Conservation (phyloP, 108 stramenopile genomes). For the Nitzschia inconspicua region DNA sequence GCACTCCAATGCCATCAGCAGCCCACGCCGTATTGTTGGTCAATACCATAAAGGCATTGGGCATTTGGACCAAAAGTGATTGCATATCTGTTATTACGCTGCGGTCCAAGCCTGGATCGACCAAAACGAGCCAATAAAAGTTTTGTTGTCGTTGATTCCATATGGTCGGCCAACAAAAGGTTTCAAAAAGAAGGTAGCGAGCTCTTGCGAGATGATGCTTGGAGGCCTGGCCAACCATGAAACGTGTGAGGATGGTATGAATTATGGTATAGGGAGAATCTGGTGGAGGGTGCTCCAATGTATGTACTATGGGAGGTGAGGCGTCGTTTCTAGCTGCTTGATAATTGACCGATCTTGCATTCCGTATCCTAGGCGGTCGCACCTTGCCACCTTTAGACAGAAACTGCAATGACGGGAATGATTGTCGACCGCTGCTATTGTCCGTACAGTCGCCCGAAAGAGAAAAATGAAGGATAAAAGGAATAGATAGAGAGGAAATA, state of each 20-base stretch:
- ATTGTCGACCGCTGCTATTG: too few relatives aligned
- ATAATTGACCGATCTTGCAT: too few relatives aligned
- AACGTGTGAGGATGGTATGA: constrained; percentile 6
- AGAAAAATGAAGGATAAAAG: too few relatives aligned
- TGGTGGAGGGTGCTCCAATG: background rate
- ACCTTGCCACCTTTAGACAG: too few relatives aligned
- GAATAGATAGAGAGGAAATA: too few relatives aligned
- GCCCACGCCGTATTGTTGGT: constrained; percentile 9
- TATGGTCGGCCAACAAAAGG: constrained; percentile 14
- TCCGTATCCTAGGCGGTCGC: too few relatives aligned
- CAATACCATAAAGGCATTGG: constrained; percentile 1
- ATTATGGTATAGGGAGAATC: constrained; percentile 5
- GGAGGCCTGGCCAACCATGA: constrained; percentile 5
- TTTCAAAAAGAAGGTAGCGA: constrained; percentile 4
- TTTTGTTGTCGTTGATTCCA: background rate
- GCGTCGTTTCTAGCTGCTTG: too few relatives aligned
- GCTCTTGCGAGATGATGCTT: background rate
- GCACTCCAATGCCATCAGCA: constrained; percentile 6
- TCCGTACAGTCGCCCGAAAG: too few relatives aligned
- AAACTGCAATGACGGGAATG: too few relatives aligned
- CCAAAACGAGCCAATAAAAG: constrained; percentile 7
- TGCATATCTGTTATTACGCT: background rate
- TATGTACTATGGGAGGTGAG: too few relatives aligned
- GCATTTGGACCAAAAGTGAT: background rate
- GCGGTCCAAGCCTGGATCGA: constrained; percentile 2